Percentiles rank a stretch among this genome's conserved stretches.
Evolutionary conservation across 768 basidiomycete genomes (phyloP).

Genomic region (Boletus patriciae): DNA sequence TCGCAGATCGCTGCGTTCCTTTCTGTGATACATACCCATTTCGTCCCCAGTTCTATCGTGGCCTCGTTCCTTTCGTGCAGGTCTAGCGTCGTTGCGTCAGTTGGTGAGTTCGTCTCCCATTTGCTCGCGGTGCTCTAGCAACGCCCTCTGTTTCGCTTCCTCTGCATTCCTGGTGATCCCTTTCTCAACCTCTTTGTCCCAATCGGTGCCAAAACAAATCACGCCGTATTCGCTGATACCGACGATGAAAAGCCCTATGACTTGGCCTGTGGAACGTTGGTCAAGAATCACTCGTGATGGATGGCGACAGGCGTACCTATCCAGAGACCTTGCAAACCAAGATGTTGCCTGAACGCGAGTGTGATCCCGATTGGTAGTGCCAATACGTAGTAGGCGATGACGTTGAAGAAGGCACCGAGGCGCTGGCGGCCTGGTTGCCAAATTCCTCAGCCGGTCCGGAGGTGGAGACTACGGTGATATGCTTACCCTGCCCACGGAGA

Average conservation of each 20-base stretch:
- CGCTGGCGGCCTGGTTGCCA: slow-evolving; percentile 51
- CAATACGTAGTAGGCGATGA: slow-evolving; percentile 60
- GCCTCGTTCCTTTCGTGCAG: not conserved
- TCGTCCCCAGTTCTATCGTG: not conserved
- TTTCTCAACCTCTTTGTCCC: slow-evolving; percentile 46
- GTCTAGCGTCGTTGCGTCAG: slow-evolving; percentile 9
- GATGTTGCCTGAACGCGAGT: slow-evolving; percentile 46
- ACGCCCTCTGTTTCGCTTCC: slow-evolving; percentile 32
- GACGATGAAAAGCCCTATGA: slow-evolving; percentile 70
- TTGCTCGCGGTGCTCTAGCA: slow-evolving; percentile 21
- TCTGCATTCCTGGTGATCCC: slow-evolving; percentile 39
- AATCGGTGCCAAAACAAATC: slow-evolving; percentile 54
- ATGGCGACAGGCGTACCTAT: slow-evolving; percentile 35
- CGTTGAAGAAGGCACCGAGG: slow-evolving; percentile 71
- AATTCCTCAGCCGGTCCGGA: slow-evolving; percentile 2
- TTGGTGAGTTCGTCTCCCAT: slow-evolving; percentile 15
- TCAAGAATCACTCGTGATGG: slow-evolving; percentile 9
- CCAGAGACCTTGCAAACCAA: slow-evolving; percentile 54
- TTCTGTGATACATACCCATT: not conserved
- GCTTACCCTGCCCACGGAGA: slow-evolving; percentile 47
- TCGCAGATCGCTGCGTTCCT: not conserved
- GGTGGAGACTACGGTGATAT: not conserved
- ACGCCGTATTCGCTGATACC: slow-evolving; percentile 65
- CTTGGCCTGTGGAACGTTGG: slow-evolving; percentile 51
- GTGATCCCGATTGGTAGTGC: slow-evolving; percentile 53